Evolutionary conservation across 257 asterid species (phyloP).

Genomic region (Solanum sparsipilum): DNA sequence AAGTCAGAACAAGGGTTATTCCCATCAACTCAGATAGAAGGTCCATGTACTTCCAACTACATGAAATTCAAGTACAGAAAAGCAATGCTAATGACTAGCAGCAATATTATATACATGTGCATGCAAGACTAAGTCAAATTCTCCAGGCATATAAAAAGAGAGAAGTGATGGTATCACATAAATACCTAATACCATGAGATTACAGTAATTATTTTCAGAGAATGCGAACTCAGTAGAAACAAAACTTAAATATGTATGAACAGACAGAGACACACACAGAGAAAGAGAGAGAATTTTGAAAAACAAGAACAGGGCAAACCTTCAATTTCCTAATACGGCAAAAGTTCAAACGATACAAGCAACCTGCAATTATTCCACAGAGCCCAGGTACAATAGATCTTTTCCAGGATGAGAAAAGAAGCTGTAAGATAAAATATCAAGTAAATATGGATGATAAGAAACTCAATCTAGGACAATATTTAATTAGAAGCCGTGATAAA

Average conservation of each 20-base stretch:
- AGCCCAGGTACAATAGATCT: slow-evolving; percentile 91
- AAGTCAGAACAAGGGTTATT: not conserved
- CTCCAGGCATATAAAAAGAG: not conserved
- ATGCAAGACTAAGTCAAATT: not conserved
- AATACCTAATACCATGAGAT: not conserved
- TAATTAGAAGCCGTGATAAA: not conserved
- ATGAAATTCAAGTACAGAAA: not conserved
- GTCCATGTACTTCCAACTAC: not conserved
- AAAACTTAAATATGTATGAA: not conserved
- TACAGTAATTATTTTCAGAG: not conserved
- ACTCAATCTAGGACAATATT: not conserved
- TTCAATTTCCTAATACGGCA: slow-evolving; percentile 61
- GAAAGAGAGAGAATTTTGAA: not conserved
- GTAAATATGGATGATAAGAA: not conserved
- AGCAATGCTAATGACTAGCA: not conserved
- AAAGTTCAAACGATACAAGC: slow-evolving; percentile 70
- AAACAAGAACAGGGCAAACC: slow-evolving; percentile 25
- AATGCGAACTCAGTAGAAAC: not conserved
- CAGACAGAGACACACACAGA: not conserved
- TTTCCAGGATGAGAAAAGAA: slow-evolving; percentile 93
- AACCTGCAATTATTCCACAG: slow-evolving; percentile 96
- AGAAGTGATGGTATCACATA: not conserved
- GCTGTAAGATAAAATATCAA: slow-evolving; percentile 35
- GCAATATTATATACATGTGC: not conserved
- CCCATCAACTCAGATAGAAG: not conserved